These are phyloP conservation scores for Porpolomopsis calyptriformis DNA, from an alignment of 768 basidiomycete species.

Conservation along the genomic window DNA sequence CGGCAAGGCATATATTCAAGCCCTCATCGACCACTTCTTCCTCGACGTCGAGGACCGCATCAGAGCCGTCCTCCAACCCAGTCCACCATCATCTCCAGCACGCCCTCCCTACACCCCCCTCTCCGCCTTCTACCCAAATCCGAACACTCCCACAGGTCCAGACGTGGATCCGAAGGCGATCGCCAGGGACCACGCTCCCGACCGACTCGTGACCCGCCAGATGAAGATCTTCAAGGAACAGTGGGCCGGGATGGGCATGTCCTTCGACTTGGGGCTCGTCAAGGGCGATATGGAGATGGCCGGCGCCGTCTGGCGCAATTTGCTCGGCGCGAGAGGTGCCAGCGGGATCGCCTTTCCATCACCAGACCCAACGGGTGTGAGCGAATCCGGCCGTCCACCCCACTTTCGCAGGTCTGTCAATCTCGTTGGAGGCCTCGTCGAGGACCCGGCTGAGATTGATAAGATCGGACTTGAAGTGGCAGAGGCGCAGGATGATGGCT, in stretches of 20 bases:
- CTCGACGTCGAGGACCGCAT: conserved; percentile 87
- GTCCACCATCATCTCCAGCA: conserved; percentile 18
- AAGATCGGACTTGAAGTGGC: conserved; percentile 35
- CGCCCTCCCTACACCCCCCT: conserved; percentile 42
- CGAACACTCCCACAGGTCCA: conserved; percentile 22
- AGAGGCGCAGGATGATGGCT: conserved; percentile 52
- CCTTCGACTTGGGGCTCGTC: conserved; percentile 69
- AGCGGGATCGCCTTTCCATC: conserved; percentile 46
- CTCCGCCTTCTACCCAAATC: conserved; percentile 37
- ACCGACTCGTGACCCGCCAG: conserved; percentile 70
- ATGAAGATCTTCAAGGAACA: conserved; percentile 91
- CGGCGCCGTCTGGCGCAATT: conserved; percentile 81
- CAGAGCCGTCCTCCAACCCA: conserved; percentile 65
- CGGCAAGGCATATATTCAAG: conserved; percentile 64
- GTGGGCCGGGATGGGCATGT: conserved; percentile 73
- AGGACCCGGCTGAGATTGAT: conserved; percentile 47
- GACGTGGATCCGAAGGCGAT: conserved; percentile 16
- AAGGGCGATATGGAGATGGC: conserved; percentile 77
- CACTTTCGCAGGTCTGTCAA: conserved; percentile 56
- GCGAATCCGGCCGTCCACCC: conserved; percentile 6
- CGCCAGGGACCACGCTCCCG: conserved; percentile 44
- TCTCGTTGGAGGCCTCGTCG: conserved; percentile 55
- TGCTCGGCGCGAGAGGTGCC: conserved; percentile 78
- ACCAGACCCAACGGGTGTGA: too few relatives aligned
- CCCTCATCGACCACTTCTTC: conserved; percentile 90